These are phyloP conservation scores for Lotus japonicus DNA, from an alignment of 306 rosid species.

Conservation along the genomic window DNA sequence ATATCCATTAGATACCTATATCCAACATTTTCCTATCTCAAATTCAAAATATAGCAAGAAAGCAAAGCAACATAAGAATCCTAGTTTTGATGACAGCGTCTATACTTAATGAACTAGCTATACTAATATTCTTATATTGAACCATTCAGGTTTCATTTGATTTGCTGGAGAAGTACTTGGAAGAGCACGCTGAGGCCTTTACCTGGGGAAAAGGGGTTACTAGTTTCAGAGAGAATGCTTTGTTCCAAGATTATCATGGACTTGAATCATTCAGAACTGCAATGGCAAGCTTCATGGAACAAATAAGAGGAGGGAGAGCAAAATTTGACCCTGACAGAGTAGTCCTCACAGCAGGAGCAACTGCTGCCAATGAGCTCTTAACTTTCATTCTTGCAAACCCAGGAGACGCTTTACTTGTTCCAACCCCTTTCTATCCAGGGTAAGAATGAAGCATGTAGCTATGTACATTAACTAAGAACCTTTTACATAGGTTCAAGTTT, in stretches of 20 bases:
- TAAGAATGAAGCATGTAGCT: constrained; percentile 18
- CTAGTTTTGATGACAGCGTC: background rate
- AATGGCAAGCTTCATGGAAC: constrained; percentile 90
- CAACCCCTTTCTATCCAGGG: constrained; percentile 97
- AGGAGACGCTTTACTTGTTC: constrained; percentile 78
- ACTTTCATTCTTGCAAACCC: constrained; percentile 82
- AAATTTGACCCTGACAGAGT: constrained; percentile 62
- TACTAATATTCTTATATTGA: background rate
- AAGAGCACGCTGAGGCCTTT: constrained; percentile 43
- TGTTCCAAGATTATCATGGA: constrained; percentile 94
- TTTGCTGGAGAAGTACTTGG: constrained; percentile 63
- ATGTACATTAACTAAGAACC: too few relatives aligned
- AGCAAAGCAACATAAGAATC: background rate
- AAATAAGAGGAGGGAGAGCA: constrained; percentile 66
- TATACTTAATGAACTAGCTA: background rate
- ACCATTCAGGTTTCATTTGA: constrained; percentile 75
- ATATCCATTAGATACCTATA: too few relatives aligned
- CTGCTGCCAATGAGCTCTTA: constrained; percentile 89
- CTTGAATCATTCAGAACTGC: constrained; percentile 64
- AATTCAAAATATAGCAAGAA: background rate
- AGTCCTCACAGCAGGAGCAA: constrained; percentile 89
- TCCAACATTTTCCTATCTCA: background rate
- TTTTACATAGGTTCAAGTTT: too few relatives aligned
- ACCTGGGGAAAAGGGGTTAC: constrained; percentile 40
- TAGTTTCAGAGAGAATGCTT: constrained; percentile 76